phyloP scores from a whole-genome alignment of 202 grass and related monocot species.

The Hordeum pubiflorum region DNA sequence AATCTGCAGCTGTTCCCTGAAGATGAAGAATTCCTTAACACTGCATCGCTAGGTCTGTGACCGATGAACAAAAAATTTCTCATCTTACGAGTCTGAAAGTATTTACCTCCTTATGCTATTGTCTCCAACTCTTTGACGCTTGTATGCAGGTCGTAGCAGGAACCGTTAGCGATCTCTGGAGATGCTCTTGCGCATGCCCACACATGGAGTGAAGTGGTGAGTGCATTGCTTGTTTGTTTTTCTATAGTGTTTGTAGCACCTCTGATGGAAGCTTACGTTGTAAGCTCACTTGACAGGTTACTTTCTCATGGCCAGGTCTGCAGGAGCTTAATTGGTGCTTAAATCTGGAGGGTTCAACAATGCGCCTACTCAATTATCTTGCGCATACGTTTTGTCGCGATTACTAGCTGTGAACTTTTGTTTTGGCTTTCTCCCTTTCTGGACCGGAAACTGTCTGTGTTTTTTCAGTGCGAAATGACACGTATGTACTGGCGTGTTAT shows the following conservation, averaged over 20 bases:
- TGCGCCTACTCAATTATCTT: background rate
- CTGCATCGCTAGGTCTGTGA: background rate
- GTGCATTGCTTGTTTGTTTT: background rate
- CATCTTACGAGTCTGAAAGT: background rate
- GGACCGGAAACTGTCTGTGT: background rate
- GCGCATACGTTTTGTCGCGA: background rate
- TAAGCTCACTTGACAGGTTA: background rate
- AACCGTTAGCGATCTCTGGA: background rate
- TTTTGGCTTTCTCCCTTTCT: background rate
- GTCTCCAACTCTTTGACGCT: background rate
- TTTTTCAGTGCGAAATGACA: background rate
- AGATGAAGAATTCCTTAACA: conserved; percentile 10
- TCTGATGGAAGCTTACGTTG: background rate
- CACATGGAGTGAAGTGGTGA: background rate
- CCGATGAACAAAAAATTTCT: background rate
- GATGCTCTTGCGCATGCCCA: background rate
- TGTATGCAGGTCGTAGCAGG: background rate
- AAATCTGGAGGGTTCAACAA: background rate
- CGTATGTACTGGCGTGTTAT: too few relatives aligned
- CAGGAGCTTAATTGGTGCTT: background rate
- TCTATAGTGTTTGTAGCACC: background rate
- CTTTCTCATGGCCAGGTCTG: background rate
- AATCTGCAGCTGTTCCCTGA: conserved; percentile 40
- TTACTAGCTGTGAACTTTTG: background rate
- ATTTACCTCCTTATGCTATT: background rate